Conservation (phyloP, 23 red algal genomes). For the Gracilariopsis chorda region DNA sequence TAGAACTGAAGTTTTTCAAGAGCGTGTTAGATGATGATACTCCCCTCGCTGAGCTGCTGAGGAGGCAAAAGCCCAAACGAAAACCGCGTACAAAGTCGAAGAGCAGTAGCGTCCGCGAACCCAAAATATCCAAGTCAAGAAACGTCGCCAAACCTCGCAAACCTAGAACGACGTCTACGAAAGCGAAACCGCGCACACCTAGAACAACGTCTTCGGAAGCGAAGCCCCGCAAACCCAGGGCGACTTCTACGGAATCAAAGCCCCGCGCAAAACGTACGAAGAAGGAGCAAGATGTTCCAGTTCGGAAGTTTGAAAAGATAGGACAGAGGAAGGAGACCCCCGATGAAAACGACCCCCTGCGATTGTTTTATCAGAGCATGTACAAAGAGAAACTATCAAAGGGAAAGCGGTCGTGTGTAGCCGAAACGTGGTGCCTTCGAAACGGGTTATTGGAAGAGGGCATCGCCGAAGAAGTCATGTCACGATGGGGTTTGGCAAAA, state of each 20-base stretch:
- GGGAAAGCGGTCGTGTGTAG: conserved; percentile 50
- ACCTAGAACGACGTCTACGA: neutral
- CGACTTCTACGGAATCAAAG: conserved; percentile 15
- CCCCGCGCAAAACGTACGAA: neutral
- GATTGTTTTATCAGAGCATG: conserved; percentile 92
- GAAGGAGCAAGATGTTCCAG: conserved; percentile 13
- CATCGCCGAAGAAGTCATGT: conserved; percentile 1
- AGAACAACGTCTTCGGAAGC: neutral
- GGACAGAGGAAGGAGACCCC: conserved; percentile 85
- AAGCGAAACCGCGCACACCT: no score
- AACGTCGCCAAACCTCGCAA: neutral
- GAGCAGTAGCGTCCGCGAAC: neutral
- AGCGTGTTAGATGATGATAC: conserved; percentile 19
- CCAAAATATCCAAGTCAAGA: neutral
- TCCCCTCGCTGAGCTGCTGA: neutral
- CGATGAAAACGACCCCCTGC: conserved; percentile 69
- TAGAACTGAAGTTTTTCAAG: neutral
- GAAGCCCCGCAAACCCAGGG: no score
- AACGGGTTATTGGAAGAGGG: conserved; percentile 78
- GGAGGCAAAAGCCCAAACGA: neutral
- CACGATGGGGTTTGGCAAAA: neutral
- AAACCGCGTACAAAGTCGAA: neutral
- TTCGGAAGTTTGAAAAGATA: conserved; percentile 70
- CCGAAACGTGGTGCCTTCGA: conserved; percentile 78
- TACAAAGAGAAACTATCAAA: conserved; percentile 68